Evolutionary conservation across 2,329 filamentous ascomycete species (phyloP), one percentile per base, ranked within the genome.

Genomic region (Hyphodiscus sp.): DNA sequence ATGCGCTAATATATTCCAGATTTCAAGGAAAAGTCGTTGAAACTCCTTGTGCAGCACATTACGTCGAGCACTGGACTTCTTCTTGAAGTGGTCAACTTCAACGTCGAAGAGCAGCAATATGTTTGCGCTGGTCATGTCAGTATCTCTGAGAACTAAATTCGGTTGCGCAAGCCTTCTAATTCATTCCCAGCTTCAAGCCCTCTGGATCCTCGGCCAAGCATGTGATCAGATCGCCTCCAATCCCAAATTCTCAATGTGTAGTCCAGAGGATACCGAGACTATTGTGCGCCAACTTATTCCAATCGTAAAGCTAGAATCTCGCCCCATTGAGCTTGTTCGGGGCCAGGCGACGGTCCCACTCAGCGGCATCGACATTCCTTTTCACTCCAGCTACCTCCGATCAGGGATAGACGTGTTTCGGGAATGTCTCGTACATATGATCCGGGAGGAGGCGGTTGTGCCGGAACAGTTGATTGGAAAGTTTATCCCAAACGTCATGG

Each of bases 21-120:
- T 23, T 53, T 49, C 30, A 41, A 45, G 9, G 41, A 49, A 29
- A n/a, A 20, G 20, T 33, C 16, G 15, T 57, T 79, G 78, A 95
- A 88, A 74, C 15, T 67, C 15, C 48, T 71, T 0, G 67, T 70
- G 5, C 33, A 38, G 33, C 50, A 67, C 69, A 20, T 91, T 96
- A 65, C 79, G 89, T 0, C 89, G 95, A 71, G 85, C 88, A 70
- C 96, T 91, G 3, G 86, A 85, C 56, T 91, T 91, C 79, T 97
- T 38, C 75, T 97, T 58, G 92, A 97, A 74, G 96, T 97, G 77
- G 68, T 70, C 53, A 70, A 70, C 51, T 63, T 61, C 47, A 70
- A 70, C 56, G 55, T 70, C 48, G 53, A 58, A 11, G 61, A 59
- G 33, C 53, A 60, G 53, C 69, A 71, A 49, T 71, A 70, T 45